Evolutionary conservation across 2,329 filamentous ascomycete species (phyloP).

Genomic region (Aspergillus japonicus): DNA sequence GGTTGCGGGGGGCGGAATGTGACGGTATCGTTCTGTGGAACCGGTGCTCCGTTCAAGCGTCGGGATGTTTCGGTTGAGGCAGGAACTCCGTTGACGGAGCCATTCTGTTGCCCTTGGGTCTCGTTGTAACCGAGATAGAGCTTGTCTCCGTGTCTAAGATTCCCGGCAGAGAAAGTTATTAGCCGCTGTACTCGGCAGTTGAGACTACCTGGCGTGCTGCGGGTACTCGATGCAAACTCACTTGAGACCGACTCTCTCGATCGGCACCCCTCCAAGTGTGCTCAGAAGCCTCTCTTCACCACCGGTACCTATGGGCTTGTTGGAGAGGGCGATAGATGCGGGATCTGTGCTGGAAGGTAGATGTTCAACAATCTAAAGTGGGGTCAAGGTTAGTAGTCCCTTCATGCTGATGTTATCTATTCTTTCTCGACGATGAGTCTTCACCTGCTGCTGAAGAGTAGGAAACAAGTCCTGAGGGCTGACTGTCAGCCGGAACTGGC

Average conservation of each 20-base stretch:
- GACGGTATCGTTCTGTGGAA: slow-evolving; percentile 55
- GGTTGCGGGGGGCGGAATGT: slow-evolving; percentile 61
- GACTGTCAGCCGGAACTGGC: slow-evolving; percentile 82
- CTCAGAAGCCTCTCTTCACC: slow-evolving; percentile 56
- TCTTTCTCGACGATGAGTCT: neutral
- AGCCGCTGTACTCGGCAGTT: slow-evolving; percentile 12
- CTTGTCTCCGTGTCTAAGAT: slow-evolving; percentile 77
- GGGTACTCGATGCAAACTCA: slow-evolving; percentile 30
- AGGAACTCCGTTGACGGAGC: slow-evolving; percentile 31
- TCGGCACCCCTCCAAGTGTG: slow-evolving; percentile 54
- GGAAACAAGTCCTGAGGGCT: slow-evolving; percentile 72
- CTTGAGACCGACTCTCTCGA: slow-evolving; percentile 59
- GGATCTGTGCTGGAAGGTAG: slow-evolving; percentile 58
- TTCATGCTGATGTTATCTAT: neutral
- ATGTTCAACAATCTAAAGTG: slow-evolving; percentile 54
- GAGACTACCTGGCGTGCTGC: neutral
- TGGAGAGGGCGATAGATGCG: slow-evolving; percentile 58
- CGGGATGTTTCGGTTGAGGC: slow-evolving; percentile 25
- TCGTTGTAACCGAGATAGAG: slow-evolving; percentile 82
- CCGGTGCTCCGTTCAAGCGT: slow-evolving; percentile 39
- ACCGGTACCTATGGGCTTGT: slow-evolving; percentile 56
- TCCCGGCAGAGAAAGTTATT: slow-evolving; percentile 15
- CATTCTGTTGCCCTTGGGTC: slow-evolving; percentile 52
- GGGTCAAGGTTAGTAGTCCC: slow-evolving; percentile 10
- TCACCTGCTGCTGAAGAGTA: slow-evolving; percentile 51